Percentiles rank a stretch among this genome's conserved stretches.
Conservation (phyloP, 1,139 yeast species). For the Scheffersomyces cryptocercus region DNA sequence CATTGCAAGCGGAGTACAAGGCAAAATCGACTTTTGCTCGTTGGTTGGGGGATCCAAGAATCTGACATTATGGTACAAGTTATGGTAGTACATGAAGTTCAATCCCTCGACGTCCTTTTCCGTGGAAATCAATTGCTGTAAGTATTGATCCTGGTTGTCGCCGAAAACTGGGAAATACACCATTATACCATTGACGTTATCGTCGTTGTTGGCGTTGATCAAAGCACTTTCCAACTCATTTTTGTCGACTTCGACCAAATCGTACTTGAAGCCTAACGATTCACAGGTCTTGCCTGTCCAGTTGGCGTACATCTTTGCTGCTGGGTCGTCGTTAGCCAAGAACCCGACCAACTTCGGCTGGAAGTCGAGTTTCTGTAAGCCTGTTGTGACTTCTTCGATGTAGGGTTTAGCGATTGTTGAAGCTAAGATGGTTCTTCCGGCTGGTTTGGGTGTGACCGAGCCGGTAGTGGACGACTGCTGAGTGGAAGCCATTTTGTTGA, state of each 20-base stretch:
- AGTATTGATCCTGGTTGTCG: slow-evolving; percentile 88
- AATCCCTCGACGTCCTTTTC: slow-evolving; percentile 97
- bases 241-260: slow-evolving; percentile 69
- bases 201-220: slow-evolving; percentile 78
- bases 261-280: slow-evolving; percentile 81
- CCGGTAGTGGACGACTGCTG: neutral
- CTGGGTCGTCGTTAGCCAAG: slow-evolving; percentile 90
- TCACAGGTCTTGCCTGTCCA: slow-evolving; percentile 95
- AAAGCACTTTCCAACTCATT: slow-evolving; percentile 85
- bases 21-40: slow-evolving; percentile 81
- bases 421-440: slow-evolving; percentile 85
- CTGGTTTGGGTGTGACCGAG: slow-evolving; percentile 30
- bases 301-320: slow-evolving; percentile 90
- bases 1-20: slow-evolving; percentile 94
- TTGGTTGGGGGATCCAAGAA: slow-evolving; percentile 68
- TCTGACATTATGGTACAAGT: slow-evolving; percentile 89
- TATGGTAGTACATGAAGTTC: slow-evolving; percentile 86
- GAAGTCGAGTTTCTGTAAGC: slow-evolving; percentile 52
- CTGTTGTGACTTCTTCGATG: slow-evolving; percentile 65
- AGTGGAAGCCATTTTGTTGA: slow-evolving; percentile 3
- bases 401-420: slow-evolving; percentile 83
- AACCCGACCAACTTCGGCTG: slow-evolving; percentile 85
- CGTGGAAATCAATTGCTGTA: slow-evolving; percentile 84
- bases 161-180: slow-evolving; percentile 99
- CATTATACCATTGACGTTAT: slow-evolving; percentile 85